Conservation (phyloP, 306 rosid species). For the Prosopis cineraria region DNA sequence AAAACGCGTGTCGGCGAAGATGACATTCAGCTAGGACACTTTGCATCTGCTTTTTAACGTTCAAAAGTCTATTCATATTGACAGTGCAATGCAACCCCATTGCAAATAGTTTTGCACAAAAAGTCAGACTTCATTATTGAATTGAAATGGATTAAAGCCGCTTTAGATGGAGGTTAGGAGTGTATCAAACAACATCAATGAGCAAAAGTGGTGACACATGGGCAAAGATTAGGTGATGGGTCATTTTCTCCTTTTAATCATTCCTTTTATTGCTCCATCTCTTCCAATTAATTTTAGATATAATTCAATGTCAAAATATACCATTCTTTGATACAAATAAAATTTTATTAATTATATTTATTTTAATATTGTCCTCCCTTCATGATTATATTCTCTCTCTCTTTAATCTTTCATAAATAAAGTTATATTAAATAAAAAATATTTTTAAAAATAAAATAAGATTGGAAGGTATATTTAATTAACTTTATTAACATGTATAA, state of each 20-base stretch:
- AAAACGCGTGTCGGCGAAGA: background rate
- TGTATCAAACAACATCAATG: background rate
- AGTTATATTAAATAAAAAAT: too few relatives aligned
- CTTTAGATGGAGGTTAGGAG: background rate
- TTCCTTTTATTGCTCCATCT: too few relatives aligned
- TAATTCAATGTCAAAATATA: too few relatives aligned
- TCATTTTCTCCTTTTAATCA: background rate
- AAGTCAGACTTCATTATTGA: background rate
- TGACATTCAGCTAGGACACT: background rate
- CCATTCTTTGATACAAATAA: too few relatives aligned
- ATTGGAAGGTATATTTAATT: too few relatives aligned
- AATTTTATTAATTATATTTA: too few relatives aligned
- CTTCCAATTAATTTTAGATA: too few relatives aligned
- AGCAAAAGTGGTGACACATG: constrained; percentile 7
- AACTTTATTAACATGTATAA: too few relatives aligned
- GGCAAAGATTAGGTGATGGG: constrained; percentile 20
- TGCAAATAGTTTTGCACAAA: background rate
- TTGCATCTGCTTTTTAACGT: background rate
- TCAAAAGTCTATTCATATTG: background rate
- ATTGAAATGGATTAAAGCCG: background rate
- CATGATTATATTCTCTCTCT: too few relatives aligned
- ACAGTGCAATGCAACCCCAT: background rate
- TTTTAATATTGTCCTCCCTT: too few relatives aligned
- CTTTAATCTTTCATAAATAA: too few relatives aligned
- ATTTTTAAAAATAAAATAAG: too few relatives aligned